A percentile compares a stretch with the other conserved stretches of the same genome.
phyloP scores from a whole-genome alignment of 257 asterid genomes.

The Ophiorrhiza pumila region DNA sequence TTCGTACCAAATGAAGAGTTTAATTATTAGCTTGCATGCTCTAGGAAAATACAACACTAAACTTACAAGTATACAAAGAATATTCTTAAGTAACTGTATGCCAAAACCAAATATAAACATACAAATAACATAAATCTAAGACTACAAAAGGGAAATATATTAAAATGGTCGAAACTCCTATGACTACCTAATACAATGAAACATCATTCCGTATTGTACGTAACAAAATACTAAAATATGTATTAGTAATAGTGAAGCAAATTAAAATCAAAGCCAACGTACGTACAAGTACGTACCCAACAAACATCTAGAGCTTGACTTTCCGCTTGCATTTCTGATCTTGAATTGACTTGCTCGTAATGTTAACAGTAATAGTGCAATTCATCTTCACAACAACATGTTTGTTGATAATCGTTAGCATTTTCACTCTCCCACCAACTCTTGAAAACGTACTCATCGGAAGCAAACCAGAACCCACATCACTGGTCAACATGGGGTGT shows the following conservation, averaged over 20 bases:
- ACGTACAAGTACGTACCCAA: neutral
- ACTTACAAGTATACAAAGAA: neutral
- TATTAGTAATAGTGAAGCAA: neutral
- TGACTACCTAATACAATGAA: neutral
- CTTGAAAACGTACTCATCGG: constrained; percentile 46
- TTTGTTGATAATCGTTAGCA: constrained; percentile 35
- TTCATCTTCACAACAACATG: constrained; percentile 73
- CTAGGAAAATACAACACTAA: too few relatives aligned
- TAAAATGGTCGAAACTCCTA: neutral
- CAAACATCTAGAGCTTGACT: constrained; percentile 40
- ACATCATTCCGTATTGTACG: too few relatives aligned
- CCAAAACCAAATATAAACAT: neutral
- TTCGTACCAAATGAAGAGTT: too few relatives aligned
- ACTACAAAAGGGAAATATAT: too few relatives aligned
- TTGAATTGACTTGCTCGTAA: constrained; percentile 46
- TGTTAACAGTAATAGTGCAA: constrained; percentile 51
- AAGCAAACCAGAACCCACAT: constrained; percentile 43
- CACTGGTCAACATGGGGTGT: constrained; percentile 47
- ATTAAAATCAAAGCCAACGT: neutral
- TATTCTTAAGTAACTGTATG: neutral
- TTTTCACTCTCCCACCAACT: constrained; percentile 66
- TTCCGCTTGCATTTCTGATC: constrained; percentile 54
- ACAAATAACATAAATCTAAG: neutral
- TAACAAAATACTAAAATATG: too few relatives aligned
- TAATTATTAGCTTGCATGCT: too few relatives aligned